A percentile compares a stretch with the other conserved stretches of the same genome.
Evolutionary conservation across 495 filamentous ascomycete species (phyloP).

Genomic region (Hypoxylon lienhwacheense): DNA sequence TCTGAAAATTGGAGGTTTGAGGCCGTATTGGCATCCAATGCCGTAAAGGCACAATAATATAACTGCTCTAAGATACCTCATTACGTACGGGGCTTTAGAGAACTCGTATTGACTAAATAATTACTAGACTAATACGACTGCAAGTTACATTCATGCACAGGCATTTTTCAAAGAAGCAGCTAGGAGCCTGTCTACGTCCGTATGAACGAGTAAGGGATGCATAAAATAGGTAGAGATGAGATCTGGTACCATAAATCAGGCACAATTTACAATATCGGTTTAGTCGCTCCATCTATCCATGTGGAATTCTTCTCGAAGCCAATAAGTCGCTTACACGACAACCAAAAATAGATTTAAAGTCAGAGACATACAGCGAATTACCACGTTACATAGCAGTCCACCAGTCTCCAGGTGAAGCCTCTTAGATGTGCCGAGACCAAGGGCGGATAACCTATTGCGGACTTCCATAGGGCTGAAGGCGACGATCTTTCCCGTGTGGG

Average conservation of each 20-base stretch:
- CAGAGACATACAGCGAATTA: not conserved
- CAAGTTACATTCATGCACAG: not conserved
- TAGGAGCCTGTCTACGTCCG: not conserved
- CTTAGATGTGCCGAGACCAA: slow-evolving; percentile 22
- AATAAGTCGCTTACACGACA: not conserved
- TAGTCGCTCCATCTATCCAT: no score
- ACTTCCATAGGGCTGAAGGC: slow-evolving; percentile 21
- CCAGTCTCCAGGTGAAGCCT: not conserved
- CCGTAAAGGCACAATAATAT: slow-evolving; percentile 1
- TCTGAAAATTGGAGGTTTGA: not conserved
- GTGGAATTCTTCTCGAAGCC: slow-evolving; percentile 17
- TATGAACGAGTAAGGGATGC: not conserved
- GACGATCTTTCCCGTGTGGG: slow-evolving; percentile 32
- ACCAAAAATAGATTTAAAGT: slow-evolving; percentile 18
- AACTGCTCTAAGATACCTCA: not conserved
- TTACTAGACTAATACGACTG: not conserved
- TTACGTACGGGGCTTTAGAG: not conserved
- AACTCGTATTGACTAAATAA: slow-evolving; percentile 13
- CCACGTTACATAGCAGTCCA: slow-evolving; percentile 21
- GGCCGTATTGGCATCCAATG: slow-evolving; percentile 4
- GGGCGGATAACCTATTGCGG: slow-evolving; percentile 7
- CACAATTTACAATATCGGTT: no score
- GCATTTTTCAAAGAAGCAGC: not conserved
- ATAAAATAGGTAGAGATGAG: not conserved
- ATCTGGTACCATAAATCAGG: no score